These are phyloP conservation scores for Schoenoplectus tabernaemontani DNA, from an alignment of 202 grass and related monocot genomes.

Conservation along the genomic window DNA sequence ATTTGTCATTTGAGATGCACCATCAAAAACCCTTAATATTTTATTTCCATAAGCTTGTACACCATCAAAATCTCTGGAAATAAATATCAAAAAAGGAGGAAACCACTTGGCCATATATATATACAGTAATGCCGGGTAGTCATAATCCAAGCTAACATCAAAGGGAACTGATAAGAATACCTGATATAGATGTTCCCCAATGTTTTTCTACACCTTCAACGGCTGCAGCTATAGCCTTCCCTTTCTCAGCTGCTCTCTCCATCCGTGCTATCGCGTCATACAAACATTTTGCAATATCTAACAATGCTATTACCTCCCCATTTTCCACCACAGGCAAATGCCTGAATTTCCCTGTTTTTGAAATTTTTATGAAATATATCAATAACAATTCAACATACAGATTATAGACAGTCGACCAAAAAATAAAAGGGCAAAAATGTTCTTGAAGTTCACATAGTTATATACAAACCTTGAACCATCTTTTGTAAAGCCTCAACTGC, in stretches of 20 bases:
- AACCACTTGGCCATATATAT: not conserved
- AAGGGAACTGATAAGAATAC: conserved; percentile 23
- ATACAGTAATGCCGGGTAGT: not conserved
- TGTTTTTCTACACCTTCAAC: conserved; percentile 93
- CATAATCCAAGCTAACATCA: not conserved
- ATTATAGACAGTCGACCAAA: not conserved
- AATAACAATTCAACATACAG: too few relatives aligned
- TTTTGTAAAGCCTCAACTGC: conserved; percentile 95
- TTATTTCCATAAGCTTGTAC: too few relatives aligned
- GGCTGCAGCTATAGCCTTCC: conserved; percentile 87
- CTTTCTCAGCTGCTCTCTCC: conserved; percentile 97
- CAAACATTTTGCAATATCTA: conserved; percentile 97
- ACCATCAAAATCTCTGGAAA: not conserved
- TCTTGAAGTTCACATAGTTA: not conserved
- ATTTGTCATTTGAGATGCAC: not conserved
- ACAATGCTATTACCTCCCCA: conserved; percentile 87
- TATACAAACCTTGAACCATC: conserved; percentile 86
- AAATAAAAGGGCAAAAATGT: not conserved
- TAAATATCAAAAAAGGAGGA: not conserved
- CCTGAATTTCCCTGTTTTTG: conserved; percentile 96
- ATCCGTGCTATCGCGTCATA: conserved; percentile 96
- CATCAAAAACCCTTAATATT: too few relatives aligned
- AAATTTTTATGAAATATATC: not conserved
- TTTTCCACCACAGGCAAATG: conserved; percentile 91
- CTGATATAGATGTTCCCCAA: conserved; percentile 70